These are phyloP conservation scores for Drechslera avenae DNA, from an alignment of 2,329 filamentous ascomycete species.

Conservation along the genomic window DNA sequence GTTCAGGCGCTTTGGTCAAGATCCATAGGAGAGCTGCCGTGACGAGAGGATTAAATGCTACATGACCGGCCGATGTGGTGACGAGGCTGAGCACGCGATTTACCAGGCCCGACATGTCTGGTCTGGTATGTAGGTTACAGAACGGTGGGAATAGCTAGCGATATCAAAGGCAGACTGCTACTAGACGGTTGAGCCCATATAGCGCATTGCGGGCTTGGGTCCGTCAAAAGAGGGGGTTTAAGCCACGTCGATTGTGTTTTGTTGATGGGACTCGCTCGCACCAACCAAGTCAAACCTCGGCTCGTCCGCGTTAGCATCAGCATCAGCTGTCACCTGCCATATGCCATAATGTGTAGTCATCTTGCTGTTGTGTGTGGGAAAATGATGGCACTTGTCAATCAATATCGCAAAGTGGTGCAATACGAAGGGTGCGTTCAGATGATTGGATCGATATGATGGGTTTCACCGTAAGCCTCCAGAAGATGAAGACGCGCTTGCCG, in stretches of 20 bases:
- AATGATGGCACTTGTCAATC: too few species aligned
- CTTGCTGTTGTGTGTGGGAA: too few species aligned
- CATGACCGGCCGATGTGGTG: constrained; percentile 24
- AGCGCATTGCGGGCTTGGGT: constrained; percentile 10
- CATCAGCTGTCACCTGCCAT: too few species aligned
- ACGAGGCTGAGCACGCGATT: constrained; percentile 25
- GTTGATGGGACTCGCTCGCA: constrained; percentile 4
- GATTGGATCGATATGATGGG: too few species aligned
- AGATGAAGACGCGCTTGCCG: too few species aligned
- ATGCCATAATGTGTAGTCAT: too few species aligned
- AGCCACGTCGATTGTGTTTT: neutral
- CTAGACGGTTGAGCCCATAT: neutral
- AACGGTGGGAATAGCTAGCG: neutral
- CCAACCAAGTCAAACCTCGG: constrained; percentile 9
- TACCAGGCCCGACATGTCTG: constrained; percentile 27
- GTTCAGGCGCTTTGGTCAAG: constrained; percentile 38
- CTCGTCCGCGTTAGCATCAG: neutral
- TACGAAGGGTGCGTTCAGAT: too few species aligned
- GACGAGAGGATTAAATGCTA: constrained; percentile 39
- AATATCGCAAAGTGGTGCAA: too few species aligned
- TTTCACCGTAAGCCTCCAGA: too few species aligned
- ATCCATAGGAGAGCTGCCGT: constrained; percentile 38
- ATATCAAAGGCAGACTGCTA: neutral
- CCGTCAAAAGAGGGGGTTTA: constrained; percentile 6
- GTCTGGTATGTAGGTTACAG: neutral